phyloP scores from a whole-genome alignment of 352 stramenopile genomes.

The Globisporangium irregulare region DNA sequence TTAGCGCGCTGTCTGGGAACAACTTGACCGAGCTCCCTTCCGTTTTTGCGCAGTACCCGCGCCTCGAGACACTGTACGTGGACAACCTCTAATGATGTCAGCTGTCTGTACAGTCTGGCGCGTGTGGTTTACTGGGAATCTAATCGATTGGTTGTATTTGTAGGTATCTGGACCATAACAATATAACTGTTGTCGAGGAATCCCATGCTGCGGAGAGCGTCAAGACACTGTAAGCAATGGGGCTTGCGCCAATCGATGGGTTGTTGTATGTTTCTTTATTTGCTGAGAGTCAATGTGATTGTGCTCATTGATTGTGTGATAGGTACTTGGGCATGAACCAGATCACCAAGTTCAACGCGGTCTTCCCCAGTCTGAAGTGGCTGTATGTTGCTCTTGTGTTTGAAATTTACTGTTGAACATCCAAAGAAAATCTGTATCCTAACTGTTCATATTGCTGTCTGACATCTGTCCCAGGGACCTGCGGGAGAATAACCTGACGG shows the following conservation, averaged over 20 bases:
- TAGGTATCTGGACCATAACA: slow-evolving; percentile 10
- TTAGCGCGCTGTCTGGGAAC: not conserved
- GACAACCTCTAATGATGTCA: too few species aligned
- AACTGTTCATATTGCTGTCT: too few species aligned
- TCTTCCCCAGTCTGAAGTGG: not conserved
- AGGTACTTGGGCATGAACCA: not conserved
- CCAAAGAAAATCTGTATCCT: too few species aligned
- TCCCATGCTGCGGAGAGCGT: not conserved
- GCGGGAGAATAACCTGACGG: not conserved
- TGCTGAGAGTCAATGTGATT: too few species aligned
- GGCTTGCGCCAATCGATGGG: too few species aligned
- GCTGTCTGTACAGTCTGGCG: too few species aligned
- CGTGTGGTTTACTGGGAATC: too few species aligned
- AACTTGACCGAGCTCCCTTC: not conserved
- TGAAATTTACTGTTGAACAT: too few species aligned
- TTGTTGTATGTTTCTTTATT: too few species aligned
- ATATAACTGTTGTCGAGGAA: not conserved
- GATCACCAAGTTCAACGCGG: not conserved
- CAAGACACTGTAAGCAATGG: too few species aligned
- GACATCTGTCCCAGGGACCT: not conserved
- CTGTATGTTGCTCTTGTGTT: not conserved
- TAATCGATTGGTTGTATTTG: too few species aligned
- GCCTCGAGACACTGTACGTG: not conserved
- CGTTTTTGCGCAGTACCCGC: not conserved
- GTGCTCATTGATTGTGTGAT: not conserved